phyloP scores from a whole-genome alignment of 768 basidiomycete genomes.

The Leccinellum rugosiceps region DNA sequence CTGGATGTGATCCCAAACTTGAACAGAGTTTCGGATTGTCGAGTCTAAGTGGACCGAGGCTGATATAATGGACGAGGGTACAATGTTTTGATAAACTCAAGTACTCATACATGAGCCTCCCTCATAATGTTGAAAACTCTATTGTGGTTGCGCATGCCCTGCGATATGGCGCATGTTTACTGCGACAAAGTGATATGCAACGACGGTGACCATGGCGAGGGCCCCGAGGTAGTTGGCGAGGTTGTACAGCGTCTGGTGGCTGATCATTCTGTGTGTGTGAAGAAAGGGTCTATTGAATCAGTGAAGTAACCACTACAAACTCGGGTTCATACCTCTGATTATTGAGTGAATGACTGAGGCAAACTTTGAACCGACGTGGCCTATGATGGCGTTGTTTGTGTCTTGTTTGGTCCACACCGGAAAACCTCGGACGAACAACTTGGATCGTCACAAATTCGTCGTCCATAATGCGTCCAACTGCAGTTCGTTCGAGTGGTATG shows the following conservation, averaged over 20 bases:
- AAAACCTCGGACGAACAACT: conserved; percentile 23
- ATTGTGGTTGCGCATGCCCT: conserved; percentile 14
- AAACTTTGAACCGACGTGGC: not conserved
- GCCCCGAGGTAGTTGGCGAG: conserved; percentile 82
- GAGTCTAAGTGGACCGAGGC: not conserved
- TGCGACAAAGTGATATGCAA: conserved; percentile 87
- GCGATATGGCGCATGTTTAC: conserved; percentile 65
- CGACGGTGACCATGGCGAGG: conserved; percentile 82
- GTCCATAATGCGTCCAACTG: conserved; percentile 47
- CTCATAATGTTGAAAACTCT: not conserved
- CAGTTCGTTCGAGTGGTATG: conserved; percentile 68
- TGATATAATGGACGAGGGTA: not conserved
- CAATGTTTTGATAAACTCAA: not conserved
- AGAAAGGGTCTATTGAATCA: not conserved
- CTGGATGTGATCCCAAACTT: not conserved
- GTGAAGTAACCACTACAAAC: not conserved
- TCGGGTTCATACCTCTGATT: conserved; percentile 14
- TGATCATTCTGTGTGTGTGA: conserved; percentile 61
- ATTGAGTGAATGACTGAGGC: not conserved
- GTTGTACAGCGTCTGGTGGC: conserved; percentile 73
- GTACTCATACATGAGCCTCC: not conserved
- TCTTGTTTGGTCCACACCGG: conserved; percentile 34
- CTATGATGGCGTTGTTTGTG: conserved; percentile 23
- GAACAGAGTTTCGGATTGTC: not conserved
- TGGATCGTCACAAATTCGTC: conserved; percentile 7